A percentile compares a stretch with the other conserved stretches of the same genome.
Conservation (phyloP, 2,329 filamentous ascomycete species). For the Aspergillus tanneri region DNA sequence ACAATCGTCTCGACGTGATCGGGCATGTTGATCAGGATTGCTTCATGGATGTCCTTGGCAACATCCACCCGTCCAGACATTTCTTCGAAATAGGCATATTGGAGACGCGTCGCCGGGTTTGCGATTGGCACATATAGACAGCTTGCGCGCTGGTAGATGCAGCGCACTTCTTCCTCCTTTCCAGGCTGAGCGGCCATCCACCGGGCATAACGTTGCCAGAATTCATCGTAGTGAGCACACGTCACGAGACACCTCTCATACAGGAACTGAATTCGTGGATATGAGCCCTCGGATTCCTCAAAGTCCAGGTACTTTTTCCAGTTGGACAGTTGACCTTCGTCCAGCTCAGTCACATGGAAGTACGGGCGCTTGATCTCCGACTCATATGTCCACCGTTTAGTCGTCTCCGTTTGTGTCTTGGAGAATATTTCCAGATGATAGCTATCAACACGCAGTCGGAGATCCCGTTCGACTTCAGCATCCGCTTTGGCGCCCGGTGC, state of each 20-base stretch:
- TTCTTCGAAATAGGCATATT: constrained; percentile 95
- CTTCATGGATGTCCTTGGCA: constrained; percentile 79
- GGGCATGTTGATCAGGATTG: constrained; percentile 73
- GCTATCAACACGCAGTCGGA: constrained; percentile 75
- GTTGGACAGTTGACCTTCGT: constrained; percentile 78
- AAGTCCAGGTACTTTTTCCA: constrained; percentile 98
- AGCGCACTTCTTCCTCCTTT: constrained; percentile 86
- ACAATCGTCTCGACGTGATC: constrained; percentile 84
- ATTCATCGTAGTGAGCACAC: constrained; percentile 92
- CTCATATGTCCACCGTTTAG: constrained; percentile 92
- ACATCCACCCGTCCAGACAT: constrained; percentile 72
- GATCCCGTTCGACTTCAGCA: constrained; percentile 76
- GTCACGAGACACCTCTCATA: constrained; percentile 94
- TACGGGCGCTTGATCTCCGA: constrained; percentile 93
- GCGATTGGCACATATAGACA: constrained; percentile 85
- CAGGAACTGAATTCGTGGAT: constrained; percentile 71
- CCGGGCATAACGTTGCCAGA: constrained; percentile 94
- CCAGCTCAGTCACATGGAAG: constrained; percentile 92
- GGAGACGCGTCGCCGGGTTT: constrained; percentile 76
- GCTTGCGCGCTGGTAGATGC: constrained; percentile 85
- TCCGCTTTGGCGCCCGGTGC: constrained; percentile 58
- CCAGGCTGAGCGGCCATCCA: constrained; percentile 83
- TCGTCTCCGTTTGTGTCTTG: constrained; percentile 80
- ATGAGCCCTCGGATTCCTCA: constrained; percentile 82
- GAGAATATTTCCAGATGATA: constrained; percentile 79